These are phyloP conservation scores for Verbascum thapsus DNA, from an alignment of 257 asterid genomes.

Conservation along the genomic window DNA sequence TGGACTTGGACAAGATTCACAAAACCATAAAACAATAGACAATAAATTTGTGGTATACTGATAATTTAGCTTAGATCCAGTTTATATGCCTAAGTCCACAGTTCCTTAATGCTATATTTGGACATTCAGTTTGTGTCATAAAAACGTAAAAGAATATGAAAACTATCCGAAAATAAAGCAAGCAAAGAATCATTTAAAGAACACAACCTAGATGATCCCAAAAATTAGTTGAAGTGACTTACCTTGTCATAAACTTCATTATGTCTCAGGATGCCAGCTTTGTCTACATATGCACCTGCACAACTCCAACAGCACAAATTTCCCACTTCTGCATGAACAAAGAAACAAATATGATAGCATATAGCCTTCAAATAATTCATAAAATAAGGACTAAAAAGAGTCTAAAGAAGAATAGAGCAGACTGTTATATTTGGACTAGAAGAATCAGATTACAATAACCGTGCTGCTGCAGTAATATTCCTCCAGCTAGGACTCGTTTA, in stretches of 20 bases:
- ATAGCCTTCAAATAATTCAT: background rate
- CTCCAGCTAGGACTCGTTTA: background rate
- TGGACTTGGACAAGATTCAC: too few relatives aligned
- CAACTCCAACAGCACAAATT: background rate
- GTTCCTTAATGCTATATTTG: too few relatives aligned
- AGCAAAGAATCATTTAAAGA: too few relatives aligned
- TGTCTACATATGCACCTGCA: background rate
- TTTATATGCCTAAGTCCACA: too few relatives aligned
- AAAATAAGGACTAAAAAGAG: background rate
- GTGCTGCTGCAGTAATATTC: slow-evolving; percentile 26
- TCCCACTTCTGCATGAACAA: background rate
- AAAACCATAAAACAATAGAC: too few relatives aligned
- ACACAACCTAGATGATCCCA: too few relatives aligned
- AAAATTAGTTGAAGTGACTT: slow-evolving; percentile 1
- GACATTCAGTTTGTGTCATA: too few relatives aligned
- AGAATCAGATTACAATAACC: slow-evolving; percentile 27
- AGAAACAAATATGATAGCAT: background rate
- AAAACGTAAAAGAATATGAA: too few relatives aligned
- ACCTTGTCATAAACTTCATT: slow-evolving; percentile 6
- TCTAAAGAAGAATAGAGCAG: background rate
- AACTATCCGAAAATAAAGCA: too few relatives aligned
- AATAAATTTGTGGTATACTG: too few relatives aligned
- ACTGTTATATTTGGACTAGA: slow-evolving; percentile 12
- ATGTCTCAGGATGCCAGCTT: background rate
- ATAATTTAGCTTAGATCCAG: too few relatives aligned